Conservation (phyloP, 2,329 filamentous ascomycete genomes). For the Cladosporium sphaerospermum region DNA sequence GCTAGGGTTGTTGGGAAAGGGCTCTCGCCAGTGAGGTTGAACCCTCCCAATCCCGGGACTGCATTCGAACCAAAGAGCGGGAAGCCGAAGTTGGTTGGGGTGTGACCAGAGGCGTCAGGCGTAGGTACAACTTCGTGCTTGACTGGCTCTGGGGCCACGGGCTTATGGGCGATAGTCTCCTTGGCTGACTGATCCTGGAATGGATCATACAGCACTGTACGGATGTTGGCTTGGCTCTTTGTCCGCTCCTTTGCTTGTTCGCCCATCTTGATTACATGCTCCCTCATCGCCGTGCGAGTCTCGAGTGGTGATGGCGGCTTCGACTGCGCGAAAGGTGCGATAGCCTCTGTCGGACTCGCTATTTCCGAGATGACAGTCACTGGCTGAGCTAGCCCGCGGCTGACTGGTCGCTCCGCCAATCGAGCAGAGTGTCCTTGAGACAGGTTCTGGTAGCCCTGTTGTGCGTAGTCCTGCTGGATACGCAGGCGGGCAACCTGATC, state of each 20-base stretch:
- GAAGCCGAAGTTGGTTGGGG: constrained; percentile 10
- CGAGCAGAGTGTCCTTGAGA: neutral
- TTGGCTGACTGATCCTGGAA: constrained; percentile 16
- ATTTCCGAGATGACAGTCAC: neutral
- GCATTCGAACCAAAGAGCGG: neutral
- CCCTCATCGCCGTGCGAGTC: constrained; percentile 8
- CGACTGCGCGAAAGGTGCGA: neutral
- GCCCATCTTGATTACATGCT: constrained; percentile 10
- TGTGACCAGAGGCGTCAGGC: neutral
- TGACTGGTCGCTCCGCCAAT: neutral
- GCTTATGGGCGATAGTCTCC: neutral
- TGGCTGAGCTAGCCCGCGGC: neutral
- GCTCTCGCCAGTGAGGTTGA: neutral
- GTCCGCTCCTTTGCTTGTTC: constrained; percentile 22
- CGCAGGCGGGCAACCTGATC: neutral
- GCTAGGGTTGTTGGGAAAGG: constrained; percentile 3
- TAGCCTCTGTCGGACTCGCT: neutral
- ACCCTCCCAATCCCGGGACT: neutral
- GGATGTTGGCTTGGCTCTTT: constrained; percentile 22
- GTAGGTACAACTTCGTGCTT: neutral
- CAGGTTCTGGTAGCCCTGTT: neutral
- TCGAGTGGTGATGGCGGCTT: constrained; percentile 1
- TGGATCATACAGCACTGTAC: constrained; percentile 29
- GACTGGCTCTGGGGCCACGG: neutral
- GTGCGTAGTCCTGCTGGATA: neutral